Conservation (phyloP, 768 basidiomycete genomes). For the Boletus barrowsii region DNA sequence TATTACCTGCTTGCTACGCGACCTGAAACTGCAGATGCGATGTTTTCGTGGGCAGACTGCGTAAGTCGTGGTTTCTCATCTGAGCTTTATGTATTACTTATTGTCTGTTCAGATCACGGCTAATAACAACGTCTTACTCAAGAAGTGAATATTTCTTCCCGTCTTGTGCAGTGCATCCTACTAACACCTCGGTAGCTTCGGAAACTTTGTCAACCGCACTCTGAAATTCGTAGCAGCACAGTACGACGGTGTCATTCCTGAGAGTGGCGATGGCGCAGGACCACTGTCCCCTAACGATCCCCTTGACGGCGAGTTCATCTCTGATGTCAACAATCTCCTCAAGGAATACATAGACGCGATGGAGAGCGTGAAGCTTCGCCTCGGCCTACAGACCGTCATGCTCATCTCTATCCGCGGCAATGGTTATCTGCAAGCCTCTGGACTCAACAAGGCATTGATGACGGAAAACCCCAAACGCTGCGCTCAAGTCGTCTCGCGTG, state of each 20-base stretch:
- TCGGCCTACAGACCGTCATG: slow-evolving; percentile 88
- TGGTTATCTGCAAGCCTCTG: slow-evolving; percentile 89
- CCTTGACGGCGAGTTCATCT: slow-evolving; percentile 71
- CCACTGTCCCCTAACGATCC: slow-evolving; percentile 66
- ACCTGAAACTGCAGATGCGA: slow-evolving; percentile 91
- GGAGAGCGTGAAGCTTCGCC: slow-evolving; percentile 88
- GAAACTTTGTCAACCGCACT: slow-evolving; percentile 94
- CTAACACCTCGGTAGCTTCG: slow-evolving; percentile 55
- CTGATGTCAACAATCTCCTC: slow-evolving; percentile 74
- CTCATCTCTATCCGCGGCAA: slow-evolving; percentile 86
- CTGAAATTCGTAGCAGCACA: slow-evolving; percentile 91
- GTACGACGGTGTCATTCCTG: slow-evolving; percentile 77
- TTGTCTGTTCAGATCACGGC: slow-evolving; percentile 62
- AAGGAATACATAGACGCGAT: slow-evolving; percentile 81
- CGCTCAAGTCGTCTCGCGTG: slow-evolving; percentile 85
- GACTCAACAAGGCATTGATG: slow-evolving; percentile 88
- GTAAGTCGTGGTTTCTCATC: slow-evolving; percentile 42
- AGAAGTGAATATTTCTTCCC: slow-evolving; percentile 59
- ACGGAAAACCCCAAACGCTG: slow-evolving; percentile 78
- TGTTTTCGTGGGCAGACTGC: slow-evolving; percentile 96
- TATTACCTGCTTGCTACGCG: slow-evolving; percentile 92
- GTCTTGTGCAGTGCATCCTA: neutral
- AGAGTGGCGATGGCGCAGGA: slow-evolving; percentile 67
- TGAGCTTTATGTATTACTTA: neutral
- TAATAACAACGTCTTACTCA: slow-evolving; percentile 90